A percentile compares a stretch with the other conserved stretches of the same genome.
These are phyloP conservation scores for Cordyceps militaris DNA, from an alignment of 2,329 filamentous ascomycete species.

Conservation along the genomic window DNA sequence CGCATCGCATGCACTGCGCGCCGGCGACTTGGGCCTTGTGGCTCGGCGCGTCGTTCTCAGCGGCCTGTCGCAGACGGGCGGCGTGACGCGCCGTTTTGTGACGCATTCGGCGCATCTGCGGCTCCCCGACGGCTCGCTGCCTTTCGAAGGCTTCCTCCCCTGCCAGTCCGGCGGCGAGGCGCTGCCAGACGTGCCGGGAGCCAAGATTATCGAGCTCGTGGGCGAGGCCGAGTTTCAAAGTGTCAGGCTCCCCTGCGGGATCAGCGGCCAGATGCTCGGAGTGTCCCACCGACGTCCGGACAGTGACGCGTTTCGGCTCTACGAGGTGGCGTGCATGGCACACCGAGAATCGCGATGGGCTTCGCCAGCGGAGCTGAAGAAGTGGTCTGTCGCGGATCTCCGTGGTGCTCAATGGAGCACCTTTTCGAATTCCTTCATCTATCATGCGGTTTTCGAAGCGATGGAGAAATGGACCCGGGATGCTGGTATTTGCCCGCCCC, in stretches of 20 bases:
- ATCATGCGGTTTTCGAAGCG: slow-evolving; percentile 17
- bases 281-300: slow-evolving; percentile 13
- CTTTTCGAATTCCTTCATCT: slow-evolving; percentile 17
- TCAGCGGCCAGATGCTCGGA: slow-evolving; percentile 15
- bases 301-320: slow-evolving; percentile 14
- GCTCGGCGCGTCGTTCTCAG: slow-evolving; percentile 14
- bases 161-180: slow-evolving; percentile 17
- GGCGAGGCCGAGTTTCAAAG: slow-evolving; percentile 17
- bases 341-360: slow-evolving; percentile 17
- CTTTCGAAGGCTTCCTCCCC: slow-evolving; percentile 16
- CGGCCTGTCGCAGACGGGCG: slow-evolving; percentile 17
- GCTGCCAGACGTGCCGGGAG: not conserved
- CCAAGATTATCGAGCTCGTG: slow-evolving; percentile 4
- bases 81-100: slow-evolving; percentile 13
- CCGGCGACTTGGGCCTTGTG: slow-evolving; percentile 10
- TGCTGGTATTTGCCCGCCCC: not conserved
- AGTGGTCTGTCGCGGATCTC: slow-evolving; percentile 14
- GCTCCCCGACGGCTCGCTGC: slow-evolving; percentile 14
- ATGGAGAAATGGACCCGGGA: slow-evolving; percentile 13
- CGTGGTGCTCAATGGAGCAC: slow-evolving; percentile 15
- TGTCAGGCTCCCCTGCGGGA: slow-evolving; percentile 15
- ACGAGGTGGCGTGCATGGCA: slow-evolving; percentile 16
- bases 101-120: slow-evolving; percentile 12
- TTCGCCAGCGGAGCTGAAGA: slow-evolving; percentile 9
- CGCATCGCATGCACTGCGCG: slow-evolving; percentile 14